A percentile compares a stretch with the other conserved stretches of the same genome.
Conservation (phyloP, 345 rosid species). For the Aethionema arabicum region DNA sequence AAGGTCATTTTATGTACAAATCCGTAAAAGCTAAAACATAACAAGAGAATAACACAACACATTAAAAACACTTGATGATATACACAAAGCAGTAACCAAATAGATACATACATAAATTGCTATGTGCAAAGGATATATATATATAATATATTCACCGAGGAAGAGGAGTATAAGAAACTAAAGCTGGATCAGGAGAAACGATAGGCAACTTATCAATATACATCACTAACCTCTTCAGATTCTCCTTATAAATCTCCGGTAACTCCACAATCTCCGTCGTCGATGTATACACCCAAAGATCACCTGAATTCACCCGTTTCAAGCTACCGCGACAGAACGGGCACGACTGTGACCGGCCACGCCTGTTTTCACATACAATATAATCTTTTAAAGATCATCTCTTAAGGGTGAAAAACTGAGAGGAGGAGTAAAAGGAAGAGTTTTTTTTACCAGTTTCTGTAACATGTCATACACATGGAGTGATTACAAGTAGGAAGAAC, state of each 20-base stretch:
- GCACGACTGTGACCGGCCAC: conserved; percentile 71
- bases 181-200: conserved; percentile 46
- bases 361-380: conserved; percentile 45
- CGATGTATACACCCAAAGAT: conserved; percentile 74
- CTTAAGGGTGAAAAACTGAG: background rate
- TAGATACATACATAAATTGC: background rate
- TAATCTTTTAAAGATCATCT: background rate
- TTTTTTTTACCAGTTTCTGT: conserved; percentile 58
- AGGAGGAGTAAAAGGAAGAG: background rate
- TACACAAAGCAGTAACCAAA: background rate
- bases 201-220: conserved; percentile 65
- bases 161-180: conserved; percentile 48
- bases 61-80: background rate
- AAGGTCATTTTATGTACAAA: conserved; percentile 8
- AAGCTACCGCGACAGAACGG: conserved; percentile 90
- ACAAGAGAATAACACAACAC: background rate
- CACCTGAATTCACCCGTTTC: conserved; percentile 68
- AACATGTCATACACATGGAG: conserved; percentile 80
- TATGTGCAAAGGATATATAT: conserved; percentile 30
- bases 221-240: conserved; percentile 63
- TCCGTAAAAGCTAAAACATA: conserved; percentile 1
- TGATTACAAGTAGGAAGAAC: conserved; percentile 84
- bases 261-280: conserved; percentile 50
- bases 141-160: conserved; percentile 40
- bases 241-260: conserved; percentile 53